Evolutionary conservation across 1,284 basidiomycete genomes (phyloP).

Genomic region (Coriolopsis trogii): DNA sequence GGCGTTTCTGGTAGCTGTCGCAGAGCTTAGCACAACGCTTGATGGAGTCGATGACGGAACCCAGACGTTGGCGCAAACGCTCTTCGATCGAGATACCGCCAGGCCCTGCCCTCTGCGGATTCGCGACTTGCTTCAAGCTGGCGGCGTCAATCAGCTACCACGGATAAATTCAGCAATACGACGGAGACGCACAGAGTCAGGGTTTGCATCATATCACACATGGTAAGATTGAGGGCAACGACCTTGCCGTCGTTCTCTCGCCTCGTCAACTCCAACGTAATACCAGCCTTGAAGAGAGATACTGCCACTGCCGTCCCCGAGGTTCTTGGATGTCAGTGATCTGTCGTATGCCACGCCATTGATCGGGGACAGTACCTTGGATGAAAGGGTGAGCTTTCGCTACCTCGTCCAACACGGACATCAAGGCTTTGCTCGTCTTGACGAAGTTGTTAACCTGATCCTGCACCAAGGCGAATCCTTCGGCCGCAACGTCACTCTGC

Average conservation of each 20-base stretch:
- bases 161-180: not conserved
- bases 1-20: constrained; percentile 33
- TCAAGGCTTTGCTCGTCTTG: constrained; percentile 2
- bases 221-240: constrained; percentile 39
- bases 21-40: constrained; percentile 31
- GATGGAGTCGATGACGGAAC: constrained; percentile 29
- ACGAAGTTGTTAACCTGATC: constrained; percentile 7
- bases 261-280: constrained; percentile 41
- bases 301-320: constrained; percentile 37
- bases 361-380: not conserved
- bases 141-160: constrained; percentile 12
- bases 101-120: constrained; percentile 15
- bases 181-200: constrained; percentile 40
- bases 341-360: not conserved
- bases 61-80: constrained; percentile 20
- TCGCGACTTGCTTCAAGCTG: not conserved
- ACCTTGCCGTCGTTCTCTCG: constrained; percentile 47
- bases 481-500: not conserved
- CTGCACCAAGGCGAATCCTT: constrained; percentile 1
- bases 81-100: constrained; percentile 24
- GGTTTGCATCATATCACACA: constrained; percentile 46
- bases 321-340: not conserved
- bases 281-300: constrained; percentile 42
- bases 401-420: constrained; percentile 8
- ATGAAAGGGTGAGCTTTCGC: constrained; percentile 5